phyloP scores from a whole-genome alignment of 345 rosid species.

The Raphanus raphanistrum region DNA sequence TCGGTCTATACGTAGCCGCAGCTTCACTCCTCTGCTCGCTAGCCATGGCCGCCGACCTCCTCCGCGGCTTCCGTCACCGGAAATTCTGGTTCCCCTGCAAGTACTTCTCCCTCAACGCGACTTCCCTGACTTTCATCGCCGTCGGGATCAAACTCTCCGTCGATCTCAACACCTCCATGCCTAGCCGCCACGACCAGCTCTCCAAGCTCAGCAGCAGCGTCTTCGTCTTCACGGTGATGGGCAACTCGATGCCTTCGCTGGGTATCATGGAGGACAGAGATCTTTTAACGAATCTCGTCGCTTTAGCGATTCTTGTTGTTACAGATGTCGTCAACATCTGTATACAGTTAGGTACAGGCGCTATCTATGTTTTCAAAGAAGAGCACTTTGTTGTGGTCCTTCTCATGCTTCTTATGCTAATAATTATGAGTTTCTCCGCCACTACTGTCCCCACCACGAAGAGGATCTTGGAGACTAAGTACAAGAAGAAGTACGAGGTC shows the following conservation, averaged over 20 bases:
- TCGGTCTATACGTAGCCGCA: conserved; percentile 75
- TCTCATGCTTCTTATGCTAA: conserved; percentile 4
- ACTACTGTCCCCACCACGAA: conserved; percentile 16
- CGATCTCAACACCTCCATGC: conserved; percentile 93
- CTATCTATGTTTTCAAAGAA: conserved; percentile 52
- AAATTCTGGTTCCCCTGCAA: conserved; percentile 80
- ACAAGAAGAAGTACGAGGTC: conserved; percentile 23
- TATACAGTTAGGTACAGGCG: conserved; percentile 80
- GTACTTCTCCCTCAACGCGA: conserved; percentile 74
- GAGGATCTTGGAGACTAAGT: not conserved
- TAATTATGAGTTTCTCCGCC: conserved; percentile 18
- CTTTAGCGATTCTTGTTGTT: conserved; percentile 70
- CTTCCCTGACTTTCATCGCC: conserved; percentile 64
- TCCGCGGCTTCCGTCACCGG: conserved; percentile 55
- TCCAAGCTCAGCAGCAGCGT: conserved; percentile 78
- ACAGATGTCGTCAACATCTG: conserved; percentile 68
- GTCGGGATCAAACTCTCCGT: conserved; percentile 80
- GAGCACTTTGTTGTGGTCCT: conserved; percentile 56
- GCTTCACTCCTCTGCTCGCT: conserved; percentile 72
- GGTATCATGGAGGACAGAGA: conserved; percentile 71
- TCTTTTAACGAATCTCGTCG: conserved; percentile 54
- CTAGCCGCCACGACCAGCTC: conserved; percentile 77
- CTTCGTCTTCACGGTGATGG: conserved; percentile 74
- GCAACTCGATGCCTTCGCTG: conserved; percentile 84
- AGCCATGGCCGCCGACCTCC: conserved; percentile 68